These are phyloP conservation scores for Multifurca ochricompacta DNA, from an alignment of 768 basidiomycete genomes.

Conservation along the genomic window DNA sequence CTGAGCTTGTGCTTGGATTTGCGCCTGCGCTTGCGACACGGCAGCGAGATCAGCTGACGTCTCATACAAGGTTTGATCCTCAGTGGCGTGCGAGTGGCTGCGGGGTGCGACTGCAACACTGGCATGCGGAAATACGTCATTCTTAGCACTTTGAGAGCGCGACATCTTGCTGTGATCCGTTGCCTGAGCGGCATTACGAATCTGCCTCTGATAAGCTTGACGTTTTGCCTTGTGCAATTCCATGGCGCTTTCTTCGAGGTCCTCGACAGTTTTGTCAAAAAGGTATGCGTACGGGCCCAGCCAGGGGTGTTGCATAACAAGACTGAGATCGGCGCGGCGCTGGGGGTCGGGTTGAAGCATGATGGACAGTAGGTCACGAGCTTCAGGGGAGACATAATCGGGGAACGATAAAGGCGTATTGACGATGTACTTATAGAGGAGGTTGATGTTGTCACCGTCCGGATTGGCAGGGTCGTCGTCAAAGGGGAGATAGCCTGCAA, in stretches of 20 bases:
- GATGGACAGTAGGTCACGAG: slow-evolving; percentile 72
- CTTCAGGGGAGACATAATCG: slow-evolving; percentile 83
- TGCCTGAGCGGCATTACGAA: slow-evolving; percentile 46
- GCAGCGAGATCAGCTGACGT: slow-evolving; percentile 55
- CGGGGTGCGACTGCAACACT: slow-evolving; percentile 28
- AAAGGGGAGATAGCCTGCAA: slow-evolving; percentile 96
- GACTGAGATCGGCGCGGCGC: slow-evolving; percentile 63
- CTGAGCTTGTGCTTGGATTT: slow-evolving; percentile 4
- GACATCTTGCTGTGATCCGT: slow-evolving; percentile 28
- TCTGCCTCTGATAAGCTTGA: slow-evolving; percentile 72
- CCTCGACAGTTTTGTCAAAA: slow-evolving; percentile 66
- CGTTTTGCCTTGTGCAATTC: slow-evolving; percentile 82
- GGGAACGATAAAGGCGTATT: slow-evolving; percentile 95
- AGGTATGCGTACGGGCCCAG: slow-evolving; percentile 51
- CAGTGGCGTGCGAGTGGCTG: slow-evolving; percentile 41
- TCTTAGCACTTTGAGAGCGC: slow-evolving; percentile 49
- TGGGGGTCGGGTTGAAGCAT: slow-evolving; percentile 95
- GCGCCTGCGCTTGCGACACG: slow-evolving; percentile 24
- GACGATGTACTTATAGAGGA: slow-evolving; percentile 97
- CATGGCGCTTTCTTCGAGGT: slow-evolving; percentile 73
- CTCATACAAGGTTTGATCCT: slow-evolving; percentile 45
- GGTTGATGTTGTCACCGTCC: slow-evolving; percentile 98
- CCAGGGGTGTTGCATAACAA: slow-evolving; percentile 89
- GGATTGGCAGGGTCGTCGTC: slow-evolving; percentile 99
- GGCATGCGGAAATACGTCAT: slow-evolving; percentile 36